Evolutionary conservation across 306 rosid species (phyloP).

Genomic region (Prunus mume): DNA sequence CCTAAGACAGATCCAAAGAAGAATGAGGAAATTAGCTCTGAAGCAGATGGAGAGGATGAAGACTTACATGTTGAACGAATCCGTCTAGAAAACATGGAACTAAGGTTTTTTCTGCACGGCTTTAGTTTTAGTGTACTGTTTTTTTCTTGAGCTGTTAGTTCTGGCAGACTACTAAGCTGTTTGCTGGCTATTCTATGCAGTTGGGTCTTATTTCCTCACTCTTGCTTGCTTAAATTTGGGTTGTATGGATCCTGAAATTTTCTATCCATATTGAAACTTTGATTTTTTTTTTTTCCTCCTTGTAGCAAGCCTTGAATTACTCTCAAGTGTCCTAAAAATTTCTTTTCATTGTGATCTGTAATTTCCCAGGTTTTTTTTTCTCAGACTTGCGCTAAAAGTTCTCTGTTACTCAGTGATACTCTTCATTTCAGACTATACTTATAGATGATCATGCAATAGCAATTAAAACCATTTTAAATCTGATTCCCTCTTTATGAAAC

Average conservation of each 20-base stretch:
- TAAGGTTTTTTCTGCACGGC: slow-evolving; percentile 48
- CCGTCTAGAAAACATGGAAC: slow-evolving; percentile 82
- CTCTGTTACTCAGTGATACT: neutral
- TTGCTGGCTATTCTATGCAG: neutral
- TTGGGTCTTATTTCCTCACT: neutral
- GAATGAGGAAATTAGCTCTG: slow-evolving; percentile 46
- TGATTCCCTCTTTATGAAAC: neutral
- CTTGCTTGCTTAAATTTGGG: neutral
- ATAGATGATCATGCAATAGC: neutral
- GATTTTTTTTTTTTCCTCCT: neutral
- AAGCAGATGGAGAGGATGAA: slow-evolving; percentile 45
- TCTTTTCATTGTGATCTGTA: neutral
- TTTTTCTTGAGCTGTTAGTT: neutral
- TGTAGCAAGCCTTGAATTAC: neutral
- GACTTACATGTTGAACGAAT: slow-evolving; percentile 71
- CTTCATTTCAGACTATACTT: neutral
- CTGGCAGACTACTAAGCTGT: neutral
- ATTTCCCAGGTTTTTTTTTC: neutral
- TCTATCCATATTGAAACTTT: neutral
- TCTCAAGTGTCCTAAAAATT: neutral
- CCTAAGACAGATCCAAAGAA: slow-evolving; percentile 48
- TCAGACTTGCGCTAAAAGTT: neutral
- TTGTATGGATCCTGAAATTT: neutral
- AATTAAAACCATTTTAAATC: neutral
- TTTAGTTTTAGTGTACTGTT: neutral